A percentile compares a stretch with the other conserved stretches of the same genome.
Conservation (phyloP, 257 asterid species). For the Rhazya stricta region DNA sequence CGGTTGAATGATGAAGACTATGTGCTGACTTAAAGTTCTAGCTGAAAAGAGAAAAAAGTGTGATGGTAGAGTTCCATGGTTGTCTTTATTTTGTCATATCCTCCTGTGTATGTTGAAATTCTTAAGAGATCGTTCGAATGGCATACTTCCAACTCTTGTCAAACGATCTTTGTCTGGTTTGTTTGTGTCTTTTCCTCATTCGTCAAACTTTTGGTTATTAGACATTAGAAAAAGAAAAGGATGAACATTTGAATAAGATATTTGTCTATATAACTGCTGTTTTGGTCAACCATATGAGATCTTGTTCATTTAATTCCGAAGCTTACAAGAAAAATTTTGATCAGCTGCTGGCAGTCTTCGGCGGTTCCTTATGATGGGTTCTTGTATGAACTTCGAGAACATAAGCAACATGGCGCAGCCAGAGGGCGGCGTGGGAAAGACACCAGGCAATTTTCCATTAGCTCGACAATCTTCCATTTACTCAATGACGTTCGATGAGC, state of each 20-base stretch:
- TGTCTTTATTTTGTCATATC: not conserved
- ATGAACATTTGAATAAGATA: not conserved
- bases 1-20: not conserved
- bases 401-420: conserved; percentile 44
- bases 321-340: conserved; percentile 2
- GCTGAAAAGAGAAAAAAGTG: not conserved
- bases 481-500: conserved; percentile 82
- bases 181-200: not conserved
- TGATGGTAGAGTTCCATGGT: not conserved
- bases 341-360: conserved; percentile 31
- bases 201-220: not conserved
- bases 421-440: conserved; percentile 45
- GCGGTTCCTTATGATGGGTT: conserved; percentile 46
- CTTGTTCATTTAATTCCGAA: not conserved
- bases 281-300: conserved; percentile 8
- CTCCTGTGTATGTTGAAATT: not conserved
- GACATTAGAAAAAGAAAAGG: not conserved
- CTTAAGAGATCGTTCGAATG: not conserved
- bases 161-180: not conserved
- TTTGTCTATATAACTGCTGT: not conserved
- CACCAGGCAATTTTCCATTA: conserved; percentile 43
- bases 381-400: conserved; percentile 75
- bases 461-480: conserved; percentile 69
- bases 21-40: not conserved
- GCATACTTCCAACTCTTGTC: not conserved